Evolutionary conservation across 768 basidiomycete genomes (phyloP).

Genomic region (Calocybe cyanea): DNA sequence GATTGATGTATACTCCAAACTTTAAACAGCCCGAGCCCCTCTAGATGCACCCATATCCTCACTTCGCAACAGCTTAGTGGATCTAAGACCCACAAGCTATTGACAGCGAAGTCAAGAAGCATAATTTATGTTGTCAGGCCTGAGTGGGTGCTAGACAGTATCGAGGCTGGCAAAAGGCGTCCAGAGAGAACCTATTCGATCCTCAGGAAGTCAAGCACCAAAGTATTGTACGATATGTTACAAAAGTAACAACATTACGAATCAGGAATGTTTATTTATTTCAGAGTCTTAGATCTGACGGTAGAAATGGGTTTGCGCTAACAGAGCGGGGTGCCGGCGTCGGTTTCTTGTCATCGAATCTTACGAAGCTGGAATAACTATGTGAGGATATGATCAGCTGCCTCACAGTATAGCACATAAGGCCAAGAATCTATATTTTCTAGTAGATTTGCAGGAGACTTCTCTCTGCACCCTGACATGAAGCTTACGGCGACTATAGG

Average conservation of each 20-base stretch:
- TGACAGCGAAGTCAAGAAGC: constrained; percentile 47
- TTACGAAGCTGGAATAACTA: too few species aligned
- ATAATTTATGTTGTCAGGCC: constrained; percentile 65
- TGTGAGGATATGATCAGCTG: too few species aligned
- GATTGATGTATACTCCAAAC: constrained; percentile 9
- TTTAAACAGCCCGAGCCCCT: constrained; percentile 55
- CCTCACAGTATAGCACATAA: too few species aligned
- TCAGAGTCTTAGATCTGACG: too few species aligned
- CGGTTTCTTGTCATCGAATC: too few species aligned
- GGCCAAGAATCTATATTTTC: too few species aligned
- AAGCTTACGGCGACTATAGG: too few species aligned
- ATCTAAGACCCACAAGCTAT: constrained; percentile 63
- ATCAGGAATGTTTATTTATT: background rate
- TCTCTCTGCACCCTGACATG: too few species aligned
- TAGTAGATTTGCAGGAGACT: too few species aligned
- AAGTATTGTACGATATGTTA: constrained; percentile 36
- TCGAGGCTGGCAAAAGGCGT: constrained; percentile 53
- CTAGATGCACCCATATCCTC: constrained; percentile 74
- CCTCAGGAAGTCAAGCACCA: constrained; percentile 33
- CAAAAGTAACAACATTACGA: constrained; percentile 8
- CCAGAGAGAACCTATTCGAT: constrained; percentile 59
- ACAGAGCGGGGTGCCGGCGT: too few species aligned
- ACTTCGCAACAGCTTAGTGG: constrained; percentile 70
- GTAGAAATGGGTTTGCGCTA: too few species aligned
- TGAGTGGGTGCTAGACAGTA: constrained; percentile 72